Conservation (phyloP, 768 basidiomycete genomes). For the Clitopilus passeckerianus region DNA sequence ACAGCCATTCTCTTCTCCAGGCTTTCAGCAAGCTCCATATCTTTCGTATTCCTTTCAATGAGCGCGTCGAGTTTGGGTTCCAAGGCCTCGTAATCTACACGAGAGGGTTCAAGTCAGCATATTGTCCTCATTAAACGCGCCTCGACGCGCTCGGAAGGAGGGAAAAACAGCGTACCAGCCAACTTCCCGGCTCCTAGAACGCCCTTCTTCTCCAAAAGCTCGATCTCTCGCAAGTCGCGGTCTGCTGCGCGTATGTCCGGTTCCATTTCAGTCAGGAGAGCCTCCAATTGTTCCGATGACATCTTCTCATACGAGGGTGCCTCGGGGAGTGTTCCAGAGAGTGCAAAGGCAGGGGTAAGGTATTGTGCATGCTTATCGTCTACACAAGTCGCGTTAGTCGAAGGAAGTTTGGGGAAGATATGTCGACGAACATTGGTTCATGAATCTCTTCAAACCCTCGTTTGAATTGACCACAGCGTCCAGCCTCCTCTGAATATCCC, state of each 20-base stretch:
- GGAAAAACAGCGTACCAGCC: constrained; percentile 32
- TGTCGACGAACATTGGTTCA: constrained; percentile 58
- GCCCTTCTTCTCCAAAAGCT: constrained; percentile 62
- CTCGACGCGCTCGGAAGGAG: not conserved
- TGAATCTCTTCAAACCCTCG: constrained; percentile 70
- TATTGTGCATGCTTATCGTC: constrained; percentile 76
- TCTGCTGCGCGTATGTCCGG: constrained; percentile 80
- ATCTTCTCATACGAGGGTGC: constrained; percentile 53
- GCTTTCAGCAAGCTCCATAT: constrained; percentile 46
- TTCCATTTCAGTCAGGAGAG: constrained; percentile 74
- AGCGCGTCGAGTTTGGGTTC: constrained; percentile 65
- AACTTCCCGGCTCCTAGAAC: constrained; percentile 72
- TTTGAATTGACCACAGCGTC: constrained; percentile 57
- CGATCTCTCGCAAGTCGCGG: constrained; percentile 76
- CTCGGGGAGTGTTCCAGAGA: constrained; percentile 55
- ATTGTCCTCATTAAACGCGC: not conserved
- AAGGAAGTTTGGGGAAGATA: not conserved
- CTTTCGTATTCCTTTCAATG: constrained; percentile 53
- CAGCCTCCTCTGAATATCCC: constrained; percentile 55
- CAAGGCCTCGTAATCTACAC: constrained; percentile 55
- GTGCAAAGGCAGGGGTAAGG: constrained; percentile 71
- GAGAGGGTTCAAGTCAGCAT: no score
- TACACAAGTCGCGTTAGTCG: constrained; percentile 17
- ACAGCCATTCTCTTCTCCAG: constrained; percentile 63
- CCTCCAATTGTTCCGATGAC: constrained; percentile 64